Conservation (phyloP, 2,329 filamentous ascomycete species). For the Canariomyces notabilis region DNA sequence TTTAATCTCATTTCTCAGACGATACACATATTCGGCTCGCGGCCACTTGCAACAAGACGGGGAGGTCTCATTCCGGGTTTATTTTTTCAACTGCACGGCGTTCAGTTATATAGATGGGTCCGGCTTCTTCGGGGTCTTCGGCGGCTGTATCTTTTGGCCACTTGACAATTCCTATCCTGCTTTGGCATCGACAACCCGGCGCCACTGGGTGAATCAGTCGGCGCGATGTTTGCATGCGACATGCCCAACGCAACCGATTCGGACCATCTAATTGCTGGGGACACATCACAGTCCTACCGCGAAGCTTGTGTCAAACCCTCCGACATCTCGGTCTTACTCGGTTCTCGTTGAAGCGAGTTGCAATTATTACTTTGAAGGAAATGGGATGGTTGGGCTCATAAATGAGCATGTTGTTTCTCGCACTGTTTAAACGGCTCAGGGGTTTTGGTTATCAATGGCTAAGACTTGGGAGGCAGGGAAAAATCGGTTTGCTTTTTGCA, state of each 20-base stretch:
- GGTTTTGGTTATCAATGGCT: slow-evolving; percentile 17
- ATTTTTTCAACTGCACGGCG: slow-evolving; percentile 20
- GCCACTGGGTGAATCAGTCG: slow-evolving; percentile 5
- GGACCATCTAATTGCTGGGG: slow-evolving; percentile 10
- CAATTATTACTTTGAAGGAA: neutral
- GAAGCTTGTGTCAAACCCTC: neutral
- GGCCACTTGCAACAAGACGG: slow-evolving; percentile 26
- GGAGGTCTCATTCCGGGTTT: slow-evolving; percentile 20
- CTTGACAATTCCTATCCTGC: slow-evolving; percentile 14
- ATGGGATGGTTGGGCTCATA: neutral
- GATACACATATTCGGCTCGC: slow-evolving; percentile 30
- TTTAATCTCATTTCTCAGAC: slow-evolving; percentile 33
- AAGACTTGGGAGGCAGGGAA: slow-evolving; percentile 23
- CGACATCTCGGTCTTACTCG: neutral
- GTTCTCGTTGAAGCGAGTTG: neutral
- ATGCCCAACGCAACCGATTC: slow-evolving; percentile 5
- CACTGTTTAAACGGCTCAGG: slow-evolving; percentile 11
- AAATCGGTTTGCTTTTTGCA: slow-evolving; percentile 23
- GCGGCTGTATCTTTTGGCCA: slow-evolving; percentile 12
- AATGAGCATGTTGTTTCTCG: slow-evolving; percentile 4
- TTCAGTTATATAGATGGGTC: slow-evolving; percentile 23
- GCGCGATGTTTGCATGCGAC: slow-evolving; percentile 6
- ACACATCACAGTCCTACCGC: neutral
- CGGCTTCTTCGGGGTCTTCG: slow-evolving; percentile 8
- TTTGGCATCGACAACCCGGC: slow-evolving; percentile 12